Percentiles rank a stretch among this genome's conserved stretches.
Conservation (phyloP, 2,329 filamentous ascomycete species). For the Fonsecaea pedrosoi region DNA sequence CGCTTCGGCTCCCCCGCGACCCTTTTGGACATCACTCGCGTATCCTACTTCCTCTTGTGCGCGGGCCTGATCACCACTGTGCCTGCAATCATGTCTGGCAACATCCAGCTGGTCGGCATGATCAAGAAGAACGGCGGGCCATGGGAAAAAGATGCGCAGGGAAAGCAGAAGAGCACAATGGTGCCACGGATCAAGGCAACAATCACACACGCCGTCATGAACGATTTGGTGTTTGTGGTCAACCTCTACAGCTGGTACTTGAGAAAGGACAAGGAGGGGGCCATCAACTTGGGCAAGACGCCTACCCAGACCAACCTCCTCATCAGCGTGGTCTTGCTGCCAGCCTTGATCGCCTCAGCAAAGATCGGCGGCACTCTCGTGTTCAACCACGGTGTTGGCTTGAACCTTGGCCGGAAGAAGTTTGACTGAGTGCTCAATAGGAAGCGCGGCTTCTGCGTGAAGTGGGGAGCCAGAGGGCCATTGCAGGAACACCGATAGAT, state of each 20-base stretch:
- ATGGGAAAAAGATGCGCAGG: conserved; percentile 39
- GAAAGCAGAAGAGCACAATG: conserved; percentile 40
- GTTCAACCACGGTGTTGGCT: conserved; percentile 40
- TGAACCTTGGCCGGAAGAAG: conserved; percentile 41
- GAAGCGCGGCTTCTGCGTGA: not conserved
- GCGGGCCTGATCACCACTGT: conserved; percentile 39
- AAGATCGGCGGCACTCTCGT: conserved; percentile 39
- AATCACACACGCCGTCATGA: conserved; percentile 40
- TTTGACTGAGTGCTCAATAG: conserved; percentile 19
- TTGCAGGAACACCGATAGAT: not conserved
- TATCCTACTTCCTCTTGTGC: conserved; percentile 39
- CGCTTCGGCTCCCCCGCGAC: conserved; percentile 36
- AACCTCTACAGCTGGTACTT: conserved; percentile 40
- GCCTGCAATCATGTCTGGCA: conserved; percentile 41
- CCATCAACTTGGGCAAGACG: conserved; percentile 34
- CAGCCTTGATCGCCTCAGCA: conserved; percentile 30
- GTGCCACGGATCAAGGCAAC: conserved; percentile 40
- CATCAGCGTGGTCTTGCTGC: conserved; percentile 35
- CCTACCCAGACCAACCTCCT: conserved; percentile 37
- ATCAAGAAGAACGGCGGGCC: conserved; percentile 42
- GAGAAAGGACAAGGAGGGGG: conserved; percentile 37
- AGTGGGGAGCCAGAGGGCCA: not conserved
- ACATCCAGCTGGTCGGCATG: conserved; percentile 40
- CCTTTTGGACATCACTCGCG: conserved; percentile 39
- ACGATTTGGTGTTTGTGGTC: conserved; percentile 38